These are phyloP conservation scores for Diplodia corticola DNA, from an alignment of 2,329 filamentous ascomycete species.

Conservation along the genomic window DNA sequence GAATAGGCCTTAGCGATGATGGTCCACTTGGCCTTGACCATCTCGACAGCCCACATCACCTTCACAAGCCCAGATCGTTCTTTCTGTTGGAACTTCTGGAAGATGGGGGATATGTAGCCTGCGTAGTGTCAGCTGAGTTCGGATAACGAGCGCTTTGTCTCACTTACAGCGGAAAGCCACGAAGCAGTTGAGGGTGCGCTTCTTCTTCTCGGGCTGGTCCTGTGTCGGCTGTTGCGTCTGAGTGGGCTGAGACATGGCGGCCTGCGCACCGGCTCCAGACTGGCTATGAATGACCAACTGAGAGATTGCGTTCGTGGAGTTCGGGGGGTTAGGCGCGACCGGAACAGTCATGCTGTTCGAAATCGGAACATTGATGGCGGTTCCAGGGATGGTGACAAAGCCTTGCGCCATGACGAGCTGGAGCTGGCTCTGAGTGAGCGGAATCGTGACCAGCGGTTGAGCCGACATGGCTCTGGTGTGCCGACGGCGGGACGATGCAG, in stretches of 20 bases:
- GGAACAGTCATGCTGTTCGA: not conserved
- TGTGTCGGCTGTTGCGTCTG: not conserved
- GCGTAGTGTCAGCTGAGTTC: constrained; percentile 27
- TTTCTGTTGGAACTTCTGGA: constrained; percentile 53
- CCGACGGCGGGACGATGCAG: not conserved
- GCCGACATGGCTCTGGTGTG: too few relatives aligned
- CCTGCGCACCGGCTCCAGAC: not conserved
- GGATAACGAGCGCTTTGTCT: too few relatives aligned
- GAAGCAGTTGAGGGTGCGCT: constrained; percentile 38
- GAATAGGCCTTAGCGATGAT: constrained; percentile 59
- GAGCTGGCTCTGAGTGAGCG: not conserved
- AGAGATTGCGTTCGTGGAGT: too few relatives aligned
- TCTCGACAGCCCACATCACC: constrained; percentile 53
- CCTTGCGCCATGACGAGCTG: not conserved
- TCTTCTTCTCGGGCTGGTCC: not conserved
- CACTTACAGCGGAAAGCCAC: constrained; percentile 39
- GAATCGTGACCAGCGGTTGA: not conserved
- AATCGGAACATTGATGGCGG: too few relatives aligned
- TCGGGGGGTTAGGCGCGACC: too few relatives aligned
- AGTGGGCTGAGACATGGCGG: not conserved
- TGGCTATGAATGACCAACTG: too few relatives aligned
- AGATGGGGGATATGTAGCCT: constrained; percentile 52
- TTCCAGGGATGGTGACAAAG: too few relatives aligned
- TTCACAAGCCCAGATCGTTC: constrained; percentile 53
- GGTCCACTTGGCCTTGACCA: constrained; percentile 54